Base-by-base conservation (phyloP, 176 grass and related monocot genomes). In the Alloteropsis semialata region DNA sequence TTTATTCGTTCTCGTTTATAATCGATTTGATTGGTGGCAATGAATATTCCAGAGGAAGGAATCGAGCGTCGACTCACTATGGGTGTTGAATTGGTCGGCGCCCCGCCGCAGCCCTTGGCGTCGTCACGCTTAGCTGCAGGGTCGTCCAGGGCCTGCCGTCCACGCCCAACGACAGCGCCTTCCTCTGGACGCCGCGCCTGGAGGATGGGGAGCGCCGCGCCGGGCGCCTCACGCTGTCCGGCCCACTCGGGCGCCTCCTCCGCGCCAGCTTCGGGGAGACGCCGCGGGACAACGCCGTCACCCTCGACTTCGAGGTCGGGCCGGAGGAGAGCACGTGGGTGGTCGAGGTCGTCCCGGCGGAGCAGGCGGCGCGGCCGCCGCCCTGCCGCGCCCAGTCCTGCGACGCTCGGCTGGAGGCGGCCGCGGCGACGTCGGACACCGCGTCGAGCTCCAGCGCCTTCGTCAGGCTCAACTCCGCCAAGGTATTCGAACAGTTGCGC, bases 161-260 rank as follows among this genome's bases (percentile, higher is more conserved):
- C 78, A 57, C 34, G 54, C 64, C 88, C 78, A 85, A 86, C 72
- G 78, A 89, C 55, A 46, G 67, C 83, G 55, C 83, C 71, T 86
- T 89, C 88, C 88, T 89, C 76, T 89, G 83, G 88, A 64, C 88
- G 72, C 88, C 83, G 54, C 72, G 79, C 3, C 45, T 62, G 21
- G 83, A 81, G 49, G 77, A 64, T 32, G 70, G n/a, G 18, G 28
- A 42, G 43, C 61, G 25, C 18, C 37, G 42, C 41, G 69, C 27
- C 27, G 8, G 53, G 21, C 12, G 78, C 78, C 78, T 89, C 77
- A 61, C 82, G 36, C 78, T 89, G 4, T 64, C 78, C 0, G 83
- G 88, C 12, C 88, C 83, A 5, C 84, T 81, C 55, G 88, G 88
- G 56, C 65, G 78, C 73, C 73, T 86, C 83, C 88, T 90, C 65